A percentile compares a stretch with the other conserved stretches of the same genome.
These are phyloP conservation scores for Ajuga chamaepitys DNA, from an alignment of 257 asterid genomes.

Conservation along the genomic window DNA sequence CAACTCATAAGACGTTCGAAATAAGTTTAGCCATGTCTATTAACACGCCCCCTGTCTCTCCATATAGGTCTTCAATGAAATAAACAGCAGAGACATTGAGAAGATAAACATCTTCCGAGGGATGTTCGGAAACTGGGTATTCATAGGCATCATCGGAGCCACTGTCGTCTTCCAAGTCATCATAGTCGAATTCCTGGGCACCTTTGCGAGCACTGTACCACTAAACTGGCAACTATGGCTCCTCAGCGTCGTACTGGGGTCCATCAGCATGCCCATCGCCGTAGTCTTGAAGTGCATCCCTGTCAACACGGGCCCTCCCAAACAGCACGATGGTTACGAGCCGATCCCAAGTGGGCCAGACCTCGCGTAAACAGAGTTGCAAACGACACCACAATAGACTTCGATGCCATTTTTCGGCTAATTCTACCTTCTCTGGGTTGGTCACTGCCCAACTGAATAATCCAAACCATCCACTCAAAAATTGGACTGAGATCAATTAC, in stretches of 20 bases:
- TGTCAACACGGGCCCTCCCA: slow-evolving; percentile 22
- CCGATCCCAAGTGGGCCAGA: slow-evolving; percentile 57
- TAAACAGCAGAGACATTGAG: slow-evolving; percentile 93
- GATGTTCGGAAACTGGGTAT: slow-evolving; percentile 61
- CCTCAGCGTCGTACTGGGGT: slow-evolving; percentile 52
- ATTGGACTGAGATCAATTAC: too few species aligned
- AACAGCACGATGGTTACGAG: slow-evolving; percentile 69
- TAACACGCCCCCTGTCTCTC: neutral
- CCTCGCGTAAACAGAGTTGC: slow-evolving; percentile 9
- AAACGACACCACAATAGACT: neutral
- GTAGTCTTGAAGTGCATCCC: slow-evolving; percentile 82
- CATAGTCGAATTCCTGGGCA: slow-evolving; percentile 82
- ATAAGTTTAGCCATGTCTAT: too few species aligned
- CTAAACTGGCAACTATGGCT: slow-evolving; percentile 79
- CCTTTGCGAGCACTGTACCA: slow-evolving; percentile 90
- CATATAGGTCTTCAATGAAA: slow-evolving; percentile 84
- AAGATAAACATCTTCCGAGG: slow-evolving; percentile 79
- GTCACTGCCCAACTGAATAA: too few species aligned
- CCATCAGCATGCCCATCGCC: slow-evolving; percentile 61
- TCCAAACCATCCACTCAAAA: too few species aligned
- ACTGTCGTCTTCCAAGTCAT: slow-evolving; percentile 81
- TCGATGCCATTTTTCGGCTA: too few species aligned
- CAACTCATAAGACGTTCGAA: too few species aligned
- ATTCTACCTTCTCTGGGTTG: too few species aligned
- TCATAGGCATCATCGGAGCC: slow-evolving; percentile 48